Conservation (phyloP, 2,329 filamentous ascomycete species). For the Fusarium ambrosium region DNA sequence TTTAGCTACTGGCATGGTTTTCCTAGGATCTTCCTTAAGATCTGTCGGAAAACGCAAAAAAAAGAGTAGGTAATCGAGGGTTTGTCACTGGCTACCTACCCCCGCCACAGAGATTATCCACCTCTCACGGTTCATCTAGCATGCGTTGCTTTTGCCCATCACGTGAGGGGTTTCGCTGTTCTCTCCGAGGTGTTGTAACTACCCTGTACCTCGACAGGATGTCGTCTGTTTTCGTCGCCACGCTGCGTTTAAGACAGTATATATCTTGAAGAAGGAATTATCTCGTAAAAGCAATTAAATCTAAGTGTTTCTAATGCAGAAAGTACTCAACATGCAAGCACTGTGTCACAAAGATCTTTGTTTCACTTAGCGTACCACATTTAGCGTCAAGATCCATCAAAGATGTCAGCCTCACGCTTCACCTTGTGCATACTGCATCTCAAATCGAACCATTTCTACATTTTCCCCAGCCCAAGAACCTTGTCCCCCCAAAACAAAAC, state of each 20-base stretch:
- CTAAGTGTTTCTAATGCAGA: neutral
- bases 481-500: no score
- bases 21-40: neutral
- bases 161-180: constrained; percentile 40
- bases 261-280: neutral
- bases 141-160: constrained; percentile 18
- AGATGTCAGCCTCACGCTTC: neutral
- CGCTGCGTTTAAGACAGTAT: accelerated
- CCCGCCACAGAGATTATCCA: constrained; percentile 28
- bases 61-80: constrained; percentile 17
- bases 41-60: neutral
- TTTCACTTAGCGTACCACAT: constrained; percentile 1
- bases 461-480: neutral
- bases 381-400: neutral
- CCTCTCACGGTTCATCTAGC: neutral
- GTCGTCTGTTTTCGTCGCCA: accelerated
- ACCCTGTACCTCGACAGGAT: constrained; percentile 6
- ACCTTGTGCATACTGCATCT: no score
- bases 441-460: neutral
- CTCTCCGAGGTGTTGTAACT: constrained; percentile 31
- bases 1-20: constrained; percentile 51
- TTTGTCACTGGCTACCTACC: constrained; percentile 20
- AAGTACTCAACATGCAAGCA: neutral
- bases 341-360: neutral
- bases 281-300: neutral